A percentile compares a stretch with the other conserved stretches of the same genome.
Evolutionary conservation across 2,329 filamentous ascomycete species (phyloP).

Genomic region (Scorias spongiosa): DNA sequence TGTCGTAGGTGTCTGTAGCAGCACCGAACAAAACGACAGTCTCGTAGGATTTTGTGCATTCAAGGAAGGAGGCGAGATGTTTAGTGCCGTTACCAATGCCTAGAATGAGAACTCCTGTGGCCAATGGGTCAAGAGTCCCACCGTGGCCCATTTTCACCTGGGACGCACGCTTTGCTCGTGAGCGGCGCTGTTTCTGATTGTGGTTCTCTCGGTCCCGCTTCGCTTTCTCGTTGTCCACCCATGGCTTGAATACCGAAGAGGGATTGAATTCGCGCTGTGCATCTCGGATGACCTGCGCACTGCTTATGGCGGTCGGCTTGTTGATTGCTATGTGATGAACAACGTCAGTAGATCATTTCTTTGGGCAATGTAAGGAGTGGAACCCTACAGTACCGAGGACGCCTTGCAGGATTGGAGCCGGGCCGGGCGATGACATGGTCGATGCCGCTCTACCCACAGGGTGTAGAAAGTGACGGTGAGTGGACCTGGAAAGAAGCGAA

Average conservation of each 20-base stretch:
- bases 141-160: constrained; percentile 93
- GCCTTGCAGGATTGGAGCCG: constrained; percentile 35
- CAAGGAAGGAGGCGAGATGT: constrained; percentile 58
- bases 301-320: constrained; percentile 77
- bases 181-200: constrained; percentile 41
- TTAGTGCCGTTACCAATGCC: constrained; percentile 85
- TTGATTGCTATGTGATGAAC: constrained; percentile 54
- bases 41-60: constrained; percentile 89
- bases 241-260: constrained; percentile 63
- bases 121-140: constrained; percentile 85
- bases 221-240: constrained; percentile 49
- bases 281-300: constrained; percentile 79
- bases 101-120: constrained; percentile 80
- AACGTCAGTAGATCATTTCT: constrained; percentile 1
- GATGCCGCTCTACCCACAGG: no score
- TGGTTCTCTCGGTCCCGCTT: constrained; percentile 42
- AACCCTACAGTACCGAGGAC: constrained; percentile 39
- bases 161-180: constrained; percentile 36
- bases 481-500: no score
- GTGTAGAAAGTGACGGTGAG: no score
- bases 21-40: constrained; percentile 79
- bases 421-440: constrained; percentile 2
- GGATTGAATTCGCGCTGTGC: constrained; percentile 72
- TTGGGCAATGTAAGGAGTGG: constrained; percentile 9
- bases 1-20: constrained; percentile 84